These are phyloP conservation scores for Ophiostoma quercus DNA, from an alignment of 2,329 filamentous ascomycete genomes.

Conservation along the genomic window DNA sequence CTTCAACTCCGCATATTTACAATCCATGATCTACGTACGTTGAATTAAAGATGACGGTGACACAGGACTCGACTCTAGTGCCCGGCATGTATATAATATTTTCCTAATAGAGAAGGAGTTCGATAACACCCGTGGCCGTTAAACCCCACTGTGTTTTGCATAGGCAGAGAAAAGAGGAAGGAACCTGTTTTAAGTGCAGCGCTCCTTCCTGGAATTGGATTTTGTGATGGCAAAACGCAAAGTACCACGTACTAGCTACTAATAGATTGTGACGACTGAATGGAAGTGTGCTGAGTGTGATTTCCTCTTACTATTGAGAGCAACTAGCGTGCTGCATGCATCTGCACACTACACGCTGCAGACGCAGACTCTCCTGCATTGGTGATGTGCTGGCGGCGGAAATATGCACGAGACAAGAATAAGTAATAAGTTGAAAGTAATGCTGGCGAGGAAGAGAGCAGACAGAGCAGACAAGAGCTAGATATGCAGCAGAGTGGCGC, in stretches of 20 bases:
- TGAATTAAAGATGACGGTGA: neutral
- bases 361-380: slow-evolving; percentile 16
- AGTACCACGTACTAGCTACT: neutral
- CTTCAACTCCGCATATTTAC: too few relatives aligned
- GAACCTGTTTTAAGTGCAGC: neutral
- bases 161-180: neutral
- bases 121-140: neutral
- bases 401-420: neutral
- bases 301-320: neutral
- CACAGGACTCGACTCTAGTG: neutral
- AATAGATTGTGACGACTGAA: neutral
- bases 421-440: neutral
- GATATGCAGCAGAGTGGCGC: neutral
- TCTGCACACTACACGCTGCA: neutral
- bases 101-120: neutral
- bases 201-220: neutral
- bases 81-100: neutral
- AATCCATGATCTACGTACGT: too few relatives aligned
- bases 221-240: neutral
- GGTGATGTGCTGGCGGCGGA: slow-evolving; percentile 22
- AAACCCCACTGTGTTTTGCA: neutral
- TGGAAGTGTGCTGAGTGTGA: neutral
- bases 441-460: neutral
- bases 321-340: neutral
- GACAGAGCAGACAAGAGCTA: neutral